These are phyloP conservation scores for Juglanconis juglandina DNA, from an alignment of 2,329 filamentous ascomycete genomes.

Conservation along the genomic window DNA sequence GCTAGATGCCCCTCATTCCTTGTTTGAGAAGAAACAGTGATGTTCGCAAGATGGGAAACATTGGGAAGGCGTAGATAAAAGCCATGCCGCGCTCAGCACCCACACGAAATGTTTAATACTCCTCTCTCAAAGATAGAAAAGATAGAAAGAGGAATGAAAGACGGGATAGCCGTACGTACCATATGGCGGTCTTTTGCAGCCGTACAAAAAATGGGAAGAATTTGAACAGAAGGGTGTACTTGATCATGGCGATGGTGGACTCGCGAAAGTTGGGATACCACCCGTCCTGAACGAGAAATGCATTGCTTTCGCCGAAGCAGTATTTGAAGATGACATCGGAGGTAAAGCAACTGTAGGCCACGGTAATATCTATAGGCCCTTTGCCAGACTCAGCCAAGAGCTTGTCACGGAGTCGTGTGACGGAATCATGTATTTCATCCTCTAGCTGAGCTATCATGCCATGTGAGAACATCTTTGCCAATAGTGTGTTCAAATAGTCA, in stretches of 20 bases:
- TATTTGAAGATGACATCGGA: constrained; percentile 37
- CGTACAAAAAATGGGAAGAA: not conserved
- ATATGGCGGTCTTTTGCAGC: not conserved
- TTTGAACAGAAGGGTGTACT: not conserved
- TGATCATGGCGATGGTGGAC: not conserved
- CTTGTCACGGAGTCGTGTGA: constrained; percentile 22
- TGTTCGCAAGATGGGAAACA: too few species aligned
- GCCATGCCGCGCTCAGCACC: too few species aligned
- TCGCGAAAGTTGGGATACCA: constrained; percentile 5
- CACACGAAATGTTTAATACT: too few species aligned
- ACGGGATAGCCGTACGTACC: not conserved
- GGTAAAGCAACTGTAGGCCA: constrained; percentile 37
- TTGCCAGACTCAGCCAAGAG: constrained; percentile 24
- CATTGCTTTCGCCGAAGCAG: constrained; percentile 24
- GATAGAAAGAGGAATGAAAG: too few species aligned
- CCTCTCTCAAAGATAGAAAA: too few species aligned
- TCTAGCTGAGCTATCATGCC: not conserved
- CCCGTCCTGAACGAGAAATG: not conserved
- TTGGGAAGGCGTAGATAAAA: too few species aligned
- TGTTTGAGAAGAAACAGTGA: too few species aligned
- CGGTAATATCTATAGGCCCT: constrained; percentile 30
- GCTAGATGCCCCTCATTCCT: too few species aligned
- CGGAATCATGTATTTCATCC: not conserved
- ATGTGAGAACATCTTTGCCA: not conserved
- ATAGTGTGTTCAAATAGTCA: not conserved